Evolutionary conservation across 306 rosid genomes (phyloP).

Genomic region (Begonia masoniana): DNA sequence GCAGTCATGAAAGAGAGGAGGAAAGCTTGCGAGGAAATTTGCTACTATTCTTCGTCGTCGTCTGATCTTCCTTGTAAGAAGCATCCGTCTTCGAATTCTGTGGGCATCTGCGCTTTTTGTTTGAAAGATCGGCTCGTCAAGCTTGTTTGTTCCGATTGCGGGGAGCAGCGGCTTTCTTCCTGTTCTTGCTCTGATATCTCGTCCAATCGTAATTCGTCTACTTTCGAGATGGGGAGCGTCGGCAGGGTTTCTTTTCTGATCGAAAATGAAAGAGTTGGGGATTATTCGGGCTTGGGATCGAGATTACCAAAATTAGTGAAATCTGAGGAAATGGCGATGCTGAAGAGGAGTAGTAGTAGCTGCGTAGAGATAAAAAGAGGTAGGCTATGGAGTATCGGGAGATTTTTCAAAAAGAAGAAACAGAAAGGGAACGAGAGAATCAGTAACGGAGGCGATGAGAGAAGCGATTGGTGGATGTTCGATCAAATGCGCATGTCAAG

Average conservation of each 20-base stretch:
- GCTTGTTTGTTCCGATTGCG: slow-evolving; percentile 94
- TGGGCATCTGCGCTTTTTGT: slow-evolving; percentile 82
- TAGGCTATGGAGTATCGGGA: slow-evolving; percentile 67
- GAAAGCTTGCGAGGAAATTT: slow-evolving; percentile 40
- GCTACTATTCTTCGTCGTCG: slow-evolving; percentile 44
- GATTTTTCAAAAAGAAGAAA: slow-evolving; percentile 59
- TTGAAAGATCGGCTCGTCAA: slow-evolving; percentile 70
- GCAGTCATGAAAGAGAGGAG: slow-evolving; percentile 62
- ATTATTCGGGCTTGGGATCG: slow-evolving; percentile 7
- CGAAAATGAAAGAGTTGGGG: slow-evolving; percentile 61
- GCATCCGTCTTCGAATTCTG: slow-evolving; percentile 75
- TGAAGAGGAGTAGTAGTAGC: slow-evolving; percentile 65
- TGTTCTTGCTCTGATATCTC: slow-evolving; percentile 93
- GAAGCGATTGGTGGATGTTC: slow-evolving; percentile 43
- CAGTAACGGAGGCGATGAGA: slow-evolving; percentile 52
- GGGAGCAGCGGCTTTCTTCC: slow-evolving; percentile 93
- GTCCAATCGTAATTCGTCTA: slow-evolving; percentile 70
- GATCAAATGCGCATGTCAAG: slow-evolving; percentile 69
- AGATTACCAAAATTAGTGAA: slow-evolving; percentile 25
- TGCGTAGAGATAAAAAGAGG: slow-evolving; percentile 57
- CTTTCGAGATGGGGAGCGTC: slow-evolving; percentile 80
- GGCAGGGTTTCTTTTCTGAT: slow-evolving; percentile 85
- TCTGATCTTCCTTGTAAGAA: slow-evolving; percentile 62
- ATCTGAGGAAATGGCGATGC: slow-evolving; percentile 30
- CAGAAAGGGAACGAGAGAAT: slow-evolving; percentile 56